phyloP scores from a whole-genome alignment of 2,329 filamentous ascomycete species.

The Colletotrichum tropicicola region DNA sequence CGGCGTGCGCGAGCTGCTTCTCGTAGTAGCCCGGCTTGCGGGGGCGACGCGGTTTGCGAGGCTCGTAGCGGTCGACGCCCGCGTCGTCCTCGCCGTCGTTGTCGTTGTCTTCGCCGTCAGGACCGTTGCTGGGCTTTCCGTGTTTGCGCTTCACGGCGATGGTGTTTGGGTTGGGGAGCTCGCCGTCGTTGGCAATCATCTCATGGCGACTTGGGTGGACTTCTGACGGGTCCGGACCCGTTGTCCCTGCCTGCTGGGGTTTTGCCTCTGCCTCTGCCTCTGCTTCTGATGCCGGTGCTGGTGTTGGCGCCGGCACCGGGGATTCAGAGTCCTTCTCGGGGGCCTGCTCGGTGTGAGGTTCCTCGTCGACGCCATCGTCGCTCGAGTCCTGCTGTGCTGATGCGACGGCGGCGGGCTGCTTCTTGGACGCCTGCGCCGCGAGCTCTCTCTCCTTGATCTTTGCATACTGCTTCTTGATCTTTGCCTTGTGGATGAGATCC shows the following conservation, averaged over 20 bases:
- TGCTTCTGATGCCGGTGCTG: not conserved
- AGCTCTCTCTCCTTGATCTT: constrained; percentile 78
- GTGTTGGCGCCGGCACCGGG: constrained; percentile 32
- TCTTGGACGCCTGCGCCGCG: constrained; percentile 28
- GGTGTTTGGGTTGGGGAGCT: constrained; percentile 30
- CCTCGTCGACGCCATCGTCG: constrained; percentile 31
- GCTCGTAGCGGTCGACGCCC: constrained; percentile 29
- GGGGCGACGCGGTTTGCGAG: constrained; percentile 29
- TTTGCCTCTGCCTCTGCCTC: not conserved
- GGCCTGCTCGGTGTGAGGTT: constrained; percentile 37
- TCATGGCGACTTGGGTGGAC: constrained; percentile 53
- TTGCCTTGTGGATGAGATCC: constrained; percentile 88
- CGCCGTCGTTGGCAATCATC: constrained; percentile 43
- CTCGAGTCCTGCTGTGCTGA: constrained; percentile 31
- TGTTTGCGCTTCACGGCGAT: constrained; percentile 28
- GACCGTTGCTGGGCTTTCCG: not conserved
- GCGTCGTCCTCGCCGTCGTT: constrained; percentile 3
- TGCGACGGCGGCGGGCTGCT: constrained; percentile 9
- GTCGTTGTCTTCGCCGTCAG: not conserved
- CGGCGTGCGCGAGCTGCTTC: constrained; percentile 66
- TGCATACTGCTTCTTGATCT: constrained; percentile 90
- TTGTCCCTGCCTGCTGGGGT: constrained; percentile 12
- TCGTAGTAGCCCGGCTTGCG: constrained; percentile 67
- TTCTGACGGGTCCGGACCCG: constrained; percentile 26
- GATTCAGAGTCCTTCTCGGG: constrained; percentile 29